These are phyloP conservation scores for Plasmopara halstedii DNA, from an alignment of 352 stramenopile species.

Conservation along the genomic window DNA sequence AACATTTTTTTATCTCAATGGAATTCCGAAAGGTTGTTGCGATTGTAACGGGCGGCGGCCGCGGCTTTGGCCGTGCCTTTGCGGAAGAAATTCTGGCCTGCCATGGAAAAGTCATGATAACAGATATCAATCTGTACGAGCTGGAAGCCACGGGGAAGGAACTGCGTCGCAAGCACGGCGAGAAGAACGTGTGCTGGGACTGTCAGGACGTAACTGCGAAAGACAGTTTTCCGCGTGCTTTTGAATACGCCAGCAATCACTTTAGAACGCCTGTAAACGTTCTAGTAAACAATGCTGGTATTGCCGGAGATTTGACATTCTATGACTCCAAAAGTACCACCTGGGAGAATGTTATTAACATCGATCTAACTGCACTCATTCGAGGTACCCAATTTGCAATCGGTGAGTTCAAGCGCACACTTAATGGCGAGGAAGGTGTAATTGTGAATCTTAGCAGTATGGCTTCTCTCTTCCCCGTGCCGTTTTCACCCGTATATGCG, in stretches of 20 bases:
- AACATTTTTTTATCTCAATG: constrained; percentile 31
- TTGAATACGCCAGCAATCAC: constrained; percentile 48
- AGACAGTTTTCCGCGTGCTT: constrained; percentile 49
- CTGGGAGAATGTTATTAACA: constrained; percentile 66
- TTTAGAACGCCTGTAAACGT: constrained; percentile 61
- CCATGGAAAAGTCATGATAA: constrained; percentile 64
- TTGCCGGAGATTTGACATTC: constrained; percentile 48
- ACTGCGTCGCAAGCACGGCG: constrained; percentile 42
- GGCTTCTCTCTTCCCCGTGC: constrained; percentile 39
- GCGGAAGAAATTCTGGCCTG: constrained; percentile 40
- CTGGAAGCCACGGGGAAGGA: constrained; percentile 52
- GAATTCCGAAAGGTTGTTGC: constrained; percentile 48
- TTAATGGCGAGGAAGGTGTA: constrained; percentile 53
- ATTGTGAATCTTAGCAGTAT: constrained; percentile 69
- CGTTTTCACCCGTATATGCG: constrained; percentile 58
- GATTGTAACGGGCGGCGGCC: constrained; percentile 64
- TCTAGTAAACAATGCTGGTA: constrained; percentile 77
- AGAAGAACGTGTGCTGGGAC: constrained; percentile 49
- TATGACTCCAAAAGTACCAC: constrained; percentile 25
- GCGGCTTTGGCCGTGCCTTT: constrained; percentile 63
- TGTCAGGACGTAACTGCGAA: constrained; percentile 67
- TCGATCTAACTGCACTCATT: constrained; percentile 63
- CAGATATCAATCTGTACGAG: constrained; percentile 58
- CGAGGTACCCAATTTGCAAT: constrained; percentile 63
- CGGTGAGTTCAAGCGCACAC: constrained; percentile 46